These are phyloP conservation scores for Melampsora larici-populina DNA, from an alignment of 1,284 basidiomycete species.

Conservation along the genomic window DNA sequence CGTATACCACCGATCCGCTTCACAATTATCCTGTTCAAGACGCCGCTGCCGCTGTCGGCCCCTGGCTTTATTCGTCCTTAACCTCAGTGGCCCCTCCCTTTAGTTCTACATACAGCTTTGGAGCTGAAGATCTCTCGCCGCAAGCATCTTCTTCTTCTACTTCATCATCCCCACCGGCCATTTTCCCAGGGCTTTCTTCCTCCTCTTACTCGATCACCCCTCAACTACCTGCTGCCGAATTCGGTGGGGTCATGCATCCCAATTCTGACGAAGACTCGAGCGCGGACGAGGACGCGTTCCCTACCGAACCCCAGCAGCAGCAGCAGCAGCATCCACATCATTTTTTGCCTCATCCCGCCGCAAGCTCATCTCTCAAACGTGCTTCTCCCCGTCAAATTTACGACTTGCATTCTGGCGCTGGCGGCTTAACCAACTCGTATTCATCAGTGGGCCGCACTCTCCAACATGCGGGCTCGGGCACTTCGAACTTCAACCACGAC, in stretches of 20 bases:
- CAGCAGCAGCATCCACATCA: background rate
- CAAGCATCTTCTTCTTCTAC: conserved; percentile 22
- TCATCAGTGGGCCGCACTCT: background rate
- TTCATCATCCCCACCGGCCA: conserved; percentile 22
- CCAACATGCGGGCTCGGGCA: background rate
- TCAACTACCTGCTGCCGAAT: background rate
- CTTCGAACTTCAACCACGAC: background rate
- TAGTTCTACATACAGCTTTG: conserved; percentile 5
- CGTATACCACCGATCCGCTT: conserved; percentile 41
- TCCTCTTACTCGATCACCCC: conserved; percentile 6
- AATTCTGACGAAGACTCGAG: conserved; percentile 39
- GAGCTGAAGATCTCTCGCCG: conserved; percentile 13
- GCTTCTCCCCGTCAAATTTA: conserved; percentile 20
- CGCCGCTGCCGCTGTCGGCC: conserved; percentile 43
- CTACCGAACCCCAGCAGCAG: background rate
- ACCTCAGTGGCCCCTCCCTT: background rate
- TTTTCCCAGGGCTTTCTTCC: background rate
- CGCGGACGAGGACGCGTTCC: conserved; percentile 13
- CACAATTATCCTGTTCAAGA: conserved; percentile 37
- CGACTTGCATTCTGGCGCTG: background rate
- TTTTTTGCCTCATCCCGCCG: conserved; percentile 9
- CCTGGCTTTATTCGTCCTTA: conserved; percentile 29
- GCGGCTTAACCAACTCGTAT: background rate
- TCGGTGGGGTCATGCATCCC: conserved; percentile 10
- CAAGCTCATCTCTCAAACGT: conserved; percentile 16